Percentiles rank a stretch among this genome's conserved stretches.
These are phyloP conservation scores for Tricholoma terreum DNA, from an alignment of 768 basidiomycete species.

Conservation along the genomic window DNA sequence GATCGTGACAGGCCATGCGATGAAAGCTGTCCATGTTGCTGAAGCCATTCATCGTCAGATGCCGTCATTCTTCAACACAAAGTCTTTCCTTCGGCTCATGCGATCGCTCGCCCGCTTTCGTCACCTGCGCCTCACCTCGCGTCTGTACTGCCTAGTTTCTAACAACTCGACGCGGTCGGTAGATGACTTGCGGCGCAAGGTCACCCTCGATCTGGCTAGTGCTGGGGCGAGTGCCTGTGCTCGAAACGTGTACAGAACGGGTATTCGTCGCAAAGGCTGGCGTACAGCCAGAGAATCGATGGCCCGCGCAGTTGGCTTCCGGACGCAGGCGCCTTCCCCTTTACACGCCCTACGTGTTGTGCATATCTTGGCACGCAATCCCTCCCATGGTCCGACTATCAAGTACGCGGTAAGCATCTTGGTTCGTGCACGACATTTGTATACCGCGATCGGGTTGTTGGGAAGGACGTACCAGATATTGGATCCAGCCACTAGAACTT, in stretches of 20 bases:
- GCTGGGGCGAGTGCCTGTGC: constrained; percentile 31
- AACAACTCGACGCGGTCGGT: constrained; percentile 17
- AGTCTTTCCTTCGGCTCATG: constrained; percentile 38
- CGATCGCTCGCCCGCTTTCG: constrained; percentile 39
- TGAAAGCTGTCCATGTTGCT: constrained; percentile 36
- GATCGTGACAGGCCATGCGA: constrained; percentile 34
- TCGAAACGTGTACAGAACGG: constrained; percentile 12
- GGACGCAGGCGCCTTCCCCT: constrained; percentile 14
- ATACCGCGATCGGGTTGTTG: constrained; percentile 44
- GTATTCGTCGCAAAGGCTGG: constrained; percentile 5
- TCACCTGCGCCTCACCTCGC: constrained; percentile 34
- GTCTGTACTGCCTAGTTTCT: constrained; percentile 23
- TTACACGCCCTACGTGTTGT: constrained; percentile 18
- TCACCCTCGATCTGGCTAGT: constrained; percentile 26
- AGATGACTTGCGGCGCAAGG: constrained; percentile 29
- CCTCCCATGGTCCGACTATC: constrained; percentile 23
- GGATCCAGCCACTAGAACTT: constrained; percentile 33
- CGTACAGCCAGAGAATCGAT: constrained; percentile 24
- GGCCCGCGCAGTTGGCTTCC: constrained; percentile 23
- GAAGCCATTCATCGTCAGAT: constrained; percentile 32
- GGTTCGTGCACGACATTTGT: constrained; percentile 38
- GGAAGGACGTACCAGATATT: constrained; percentile 23
- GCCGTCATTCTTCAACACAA: constrained; percentile 38
- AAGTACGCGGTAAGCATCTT: constrained; percentile 36
- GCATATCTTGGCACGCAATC: constrained; percentile 22